These are phyloP conservation scores for Trichoderma aggressivum DNA, from an alignment of 2,329 filamentous ascomycete genomes.

Conservation along the genomic window DNA sequence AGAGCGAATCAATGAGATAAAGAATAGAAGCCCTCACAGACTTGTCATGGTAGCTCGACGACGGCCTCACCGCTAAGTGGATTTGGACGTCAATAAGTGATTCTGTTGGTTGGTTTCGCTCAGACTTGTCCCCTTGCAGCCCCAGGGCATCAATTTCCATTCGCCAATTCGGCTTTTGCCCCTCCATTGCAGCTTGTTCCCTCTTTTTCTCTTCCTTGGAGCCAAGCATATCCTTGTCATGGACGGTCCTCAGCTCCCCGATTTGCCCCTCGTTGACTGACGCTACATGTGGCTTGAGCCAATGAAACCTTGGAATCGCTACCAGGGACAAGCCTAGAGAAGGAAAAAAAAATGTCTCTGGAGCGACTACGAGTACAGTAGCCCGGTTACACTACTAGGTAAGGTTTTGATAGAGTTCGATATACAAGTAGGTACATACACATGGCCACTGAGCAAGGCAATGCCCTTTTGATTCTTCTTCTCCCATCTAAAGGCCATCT, in stretches of 20 bases:
- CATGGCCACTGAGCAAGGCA: background rate
- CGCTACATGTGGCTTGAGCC: background rate
- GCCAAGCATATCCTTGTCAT: constrained; percentile 5
- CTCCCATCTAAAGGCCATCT: background rate
- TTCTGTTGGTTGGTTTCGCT: background rate
- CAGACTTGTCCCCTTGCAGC: background rate
- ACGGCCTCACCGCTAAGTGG: constrained; percentile 11
- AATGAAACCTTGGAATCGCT: background rate
- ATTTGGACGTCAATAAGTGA: background rate
- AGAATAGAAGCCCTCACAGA: background rate
- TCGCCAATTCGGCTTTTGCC: background rate
- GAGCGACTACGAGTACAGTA: background rate
- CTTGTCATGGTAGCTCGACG: background rate
- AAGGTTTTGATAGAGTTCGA: background rate
- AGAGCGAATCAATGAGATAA: background rate
- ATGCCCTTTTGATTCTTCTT: background rate
- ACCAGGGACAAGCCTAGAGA: background rate
- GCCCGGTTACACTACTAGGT: background rate
- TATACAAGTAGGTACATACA: background rate
- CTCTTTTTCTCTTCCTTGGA: background rate
- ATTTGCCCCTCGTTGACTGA: constrained; percentile 2
- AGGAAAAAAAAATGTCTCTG: background rate
- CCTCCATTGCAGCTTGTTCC: background rate
- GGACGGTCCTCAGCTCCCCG: background rate
- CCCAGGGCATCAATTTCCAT: background rate